Evolutionary conservation across 176 grass and related monocot genomes (phyloP).

Genomic region (Neostapfia colusana): DNA sequence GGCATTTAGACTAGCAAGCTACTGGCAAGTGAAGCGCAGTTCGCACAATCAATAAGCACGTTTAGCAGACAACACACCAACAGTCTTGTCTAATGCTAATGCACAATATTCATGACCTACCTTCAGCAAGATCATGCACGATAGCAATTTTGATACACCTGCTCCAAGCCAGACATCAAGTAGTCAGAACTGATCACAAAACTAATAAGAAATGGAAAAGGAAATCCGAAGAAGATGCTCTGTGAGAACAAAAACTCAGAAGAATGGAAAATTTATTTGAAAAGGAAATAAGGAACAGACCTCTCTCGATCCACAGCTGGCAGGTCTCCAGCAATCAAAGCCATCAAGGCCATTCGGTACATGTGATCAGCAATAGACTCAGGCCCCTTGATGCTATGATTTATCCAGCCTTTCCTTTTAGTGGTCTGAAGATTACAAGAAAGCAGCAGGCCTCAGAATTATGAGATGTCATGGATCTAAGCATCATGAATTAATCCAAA

Average conservation of each 20-base stretch:
- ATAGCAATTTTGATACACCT: constrained; percentile 99
- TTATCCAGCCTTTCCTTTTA: constrained; percentile 96
- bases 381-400: constrained; percentile 77
- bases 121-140: constrained; percentile 99
- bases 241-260: not conserved
- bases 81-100: not conserved
- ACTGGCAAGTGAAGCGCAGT: not conserved
- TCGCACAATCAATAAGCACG: not conserved
- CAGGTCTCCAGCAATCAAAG: constrained; percentile 67
- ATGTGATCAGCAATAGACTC: constrained; percentile 99
- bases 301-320: constrained; percentile 80
- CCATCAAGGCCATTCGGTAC: constrained; percentile 95
- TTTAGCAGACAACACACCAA: not conserved
- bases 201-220: not conserved
- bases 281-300: constrained; percentile 55
- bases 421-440: constrained; percentile 62
- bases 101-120: constrained; percentile 23
- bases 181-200: constrained; percentile 14
- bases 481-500: constrained; percentile 6
- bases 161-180: not conserved
- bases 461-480: not conserved
- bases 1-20: not conserved
- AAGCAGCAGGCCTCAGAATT: constrained; percentile 15
- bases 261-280: not conserved
- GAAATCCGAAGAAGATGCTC: not conserved